Base-by-base conservation (phyloP, 2,329 filamentous ascomycete species). In the Fusarium secorum region DNA sequence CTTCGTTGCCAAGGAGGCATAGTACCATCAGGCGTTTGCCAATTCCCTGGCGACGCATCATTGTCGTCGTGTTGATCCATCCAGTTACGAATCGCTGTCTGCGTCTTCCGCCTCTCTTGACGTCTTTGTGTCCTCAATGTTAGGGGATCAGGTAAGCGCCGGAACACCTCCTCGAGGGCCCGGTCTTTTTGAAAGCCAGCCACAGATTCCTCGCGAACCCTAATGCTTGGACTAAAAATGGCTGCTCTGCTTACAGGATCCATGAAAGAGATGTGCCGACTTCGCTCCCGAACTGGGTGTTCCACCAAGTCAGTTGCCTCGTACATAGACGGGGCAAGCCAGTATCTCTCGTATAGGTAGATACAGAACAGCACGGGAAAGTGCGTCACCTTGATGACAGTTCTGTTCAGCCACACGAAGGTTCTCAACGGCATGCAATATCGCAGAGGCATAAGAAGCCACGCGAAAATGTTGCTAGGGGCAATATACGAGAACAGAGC, bases 401-500 rank as follows among this genome's bases (percentile, higher is more conserved):
- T 91, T n/a, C 95, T 89, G 78, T 98, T 98, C 69, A 97, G 83
- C 77, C 89, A 91, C 70, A 98, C 91, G 76, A 96, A 98, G 52
- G 90, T 88, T 42, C 89, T 89, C 73, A 98, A 90, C 0, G 94
- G 90, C 83, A 98, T 90, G 74, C 90, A 83, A 78, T 92, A 97
- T 69, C 95, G 88, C 46, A 97, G 80, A 0, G 95, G 95, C 75
- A 94, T 94, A 32, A 97, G 84, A 1, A 95, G 78, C 95, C 95
- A 98, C 3, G 93, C 95, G 69, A 98, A 87, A 33, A 98, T 92
- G 78, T 98, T 98, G 18, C 93, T 91, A 0, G 95, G 95, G 3
- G 95, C 93, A 66, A 98, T 89, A 78, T 98, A 98, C 7, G 94
- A 97, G 83, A 98, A 98, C 0, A 98, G 84, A 0, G 94, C 93